These are phyloP conservation scores for Syzygium jambos DNA, from an alignment of 345 rosid genomes.

Conservation along the genomic window DNA sequence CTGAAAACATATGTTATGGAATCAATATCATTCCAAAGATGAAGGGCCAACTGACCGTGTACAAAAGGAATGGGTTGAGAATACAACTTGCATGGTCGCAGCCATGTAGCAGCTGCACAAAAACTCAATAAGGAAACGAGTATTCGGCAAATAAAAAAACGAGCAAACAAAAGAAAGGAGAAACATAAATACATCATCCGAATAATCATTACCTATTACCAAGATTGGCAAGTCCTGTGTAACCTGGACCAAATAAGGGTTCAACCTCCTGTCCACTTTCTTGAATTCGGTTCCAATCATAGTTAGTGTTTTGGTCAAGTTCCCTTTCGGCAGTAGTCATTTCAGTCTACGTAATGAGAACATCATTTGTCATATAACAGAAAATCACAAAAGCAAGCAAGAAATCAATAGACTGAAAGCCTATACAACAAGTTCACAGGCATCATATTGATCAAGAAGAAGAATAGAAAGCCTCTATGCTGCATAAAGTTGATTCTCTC, in stretches of 20 bases:
- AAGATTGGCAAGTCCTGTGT: constrained; percentile 94
- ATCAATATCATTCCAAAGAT: neutral
- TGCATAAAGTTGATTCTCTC: neutral
- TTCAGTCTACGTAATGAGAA: constrained; percentile 51
- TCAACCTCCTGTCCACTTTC: constrained; percentile 91
- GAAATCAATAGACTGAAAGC: neutral
- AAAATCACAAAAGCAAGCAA: neutral
- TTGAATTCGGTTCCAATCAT: constrained; percentile 98
- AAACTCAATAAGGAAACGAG: constrained; percentile 12
- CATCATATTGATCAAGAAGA: neutral
- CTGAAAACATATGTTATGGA: neutral
- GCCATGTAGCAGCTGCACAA: constrained; percentile 94
- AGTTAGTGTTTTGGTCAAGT: constrained; percentile 95
- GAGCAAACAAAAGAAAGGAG: neutral
- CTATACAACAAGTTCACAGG: neutral
- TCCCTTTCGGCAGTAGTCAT: constrained; percentile 99
- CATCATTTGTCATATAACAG: neutral
- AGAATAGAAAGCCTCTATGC: neutral
- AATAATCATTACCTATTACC: constrained; percentile 71
- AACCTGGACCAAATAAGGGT: constrained; percentile 87
- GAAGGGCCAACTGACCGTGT: constrained; percentile 38
- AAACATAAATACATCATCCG: neutral
- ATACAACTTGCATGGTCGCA: constrained; percentile 91
- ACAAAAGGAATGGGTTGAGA: constrained; percentile 66
- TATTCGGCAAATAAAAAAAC: neutral